These are phyloP conservation scores for Xylaria sp. DNA, from an alignment of 2,329 filamentous ascomycete genomes.

Conservation along the genomic window DNA sequence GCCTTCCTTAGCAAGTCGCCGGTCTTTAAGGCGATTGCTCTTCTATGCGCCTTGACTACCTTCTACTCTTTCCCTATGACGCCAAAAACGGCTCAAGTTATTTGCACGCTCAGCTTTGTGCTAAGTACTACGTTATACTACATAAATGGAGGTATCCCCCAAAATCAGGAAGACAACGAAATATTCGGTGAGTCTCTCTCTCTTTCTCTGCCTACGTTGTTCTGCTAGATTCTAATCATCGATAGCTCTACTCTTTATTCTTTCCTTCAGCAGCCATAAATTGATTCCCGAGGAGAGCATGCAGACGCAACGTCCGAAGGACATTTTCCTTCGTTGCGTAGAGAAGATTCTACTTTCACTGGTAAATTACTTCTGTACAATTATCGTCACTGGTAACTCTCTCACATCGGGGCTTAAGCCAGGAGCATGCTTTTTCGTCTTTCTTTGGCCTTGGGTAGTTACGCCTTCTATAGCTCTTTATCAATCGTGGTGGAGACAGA, in stretches of 20 bases:
- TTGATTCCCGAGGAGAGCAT: slow-evolving; percentile 28
- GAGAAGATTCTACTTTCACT: slow-evolving; percentile 32
- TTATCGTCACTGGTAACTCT: slow-evolving; percentile 32
- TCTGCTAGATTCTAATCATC: slow-evolving; percentile 29
- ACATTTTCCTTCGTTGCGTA: slow-evolving; percentile 30
- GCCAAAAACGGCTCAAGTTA: slow-evolving; percentile 28
- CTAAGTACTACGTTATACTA: slow-evolving; percentile 31
- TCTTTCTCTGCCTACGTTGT: slow-evolving; percentile 23
- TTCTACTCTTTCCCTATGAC: slow-evolving; percentile 31
- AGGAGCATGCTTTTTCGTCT: slow-evolving; percentile 29
- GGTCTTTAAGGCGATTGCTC: slow-evolving; percentile 29
- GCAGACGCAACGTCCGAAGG: slow-evolving; percentile 28
- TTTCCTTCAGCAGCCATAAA: slow-evolving; percentile 29
- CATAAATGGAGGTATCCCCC: slow-evolving; percentile 29
- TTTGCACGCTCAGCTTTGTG: slow-evolving; percentile 31
- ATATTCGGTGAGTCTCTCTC: slow-evolving; percentile 30
- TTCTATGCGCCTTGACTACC: slow-evolving; percentile 29
- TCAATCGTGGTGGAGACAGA: slow-evolving; percentile 31
- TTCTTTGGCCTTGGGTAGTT: slow-evolving; percentile 31
- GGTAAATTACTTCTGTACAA: slow-evolving; percentile 30
- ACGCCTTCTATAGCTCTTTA: slow-evolving; percentile 29
- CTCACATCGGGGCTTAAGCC: slow-evolving; percentile 29
- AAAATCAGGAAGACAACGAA: slow-evolving; percentile 31
- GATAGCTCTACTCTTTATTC: slow-evolving; percentile 30
- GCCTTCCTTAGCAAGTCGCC: slow-evolving; percentile 29